Base-by-base conservation (phyloP, 1,284 basidiomycete species). In the Pterulicium gracile region DNA sequence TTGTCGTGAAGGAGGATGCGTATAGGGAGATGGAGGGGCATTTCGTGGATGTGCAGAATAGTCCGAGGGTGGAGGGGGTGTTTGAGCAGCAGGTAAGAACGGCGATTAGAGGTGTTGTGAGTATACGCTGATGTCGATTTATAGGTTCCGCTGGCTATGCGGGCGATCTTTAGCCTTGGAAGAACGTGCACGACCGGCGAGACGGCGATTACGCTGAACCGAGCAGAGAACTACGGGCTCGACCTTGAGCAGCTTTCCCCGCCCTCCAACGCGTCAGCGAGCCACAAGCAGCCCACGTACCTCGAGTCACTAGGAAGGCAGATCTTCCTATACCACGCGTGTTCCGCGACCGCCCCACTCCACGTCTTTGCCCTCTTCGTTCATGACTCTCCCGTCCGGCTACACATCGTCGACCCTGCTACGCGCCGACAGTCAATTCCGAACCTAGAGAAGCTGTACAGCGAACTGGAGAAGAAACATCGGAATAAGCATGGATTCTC, bases 1-100 rank as follows among this genome's bases (percentile, higher is more conserved):
- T 98, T 43, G 73, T 78, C 1, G 90, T 96, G 22, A 75, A 83
- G 32, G 96, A 98, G 61, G 82, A 86, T 3, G 65, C 83, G 13
- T 99, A 85, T 61, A 71, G 87, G 24, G 81, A 89, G 39, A 88
- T 87, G 21, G 86, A 92, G 55, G 82, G 88, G 47, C 88, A 96
- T 60, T 98, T 98, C 58, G 85, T 91, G 24, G 83, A 90, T 56
- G 72, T 98, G 46, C 88, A 83, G 51, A 97, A 96, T 60, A 89
- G 95, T 56, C 89, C 94, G 0, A 93, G 91, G 58, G 90, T 98
- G 4, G 93, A 98, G 54, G 93, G 92, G 1, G 88, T 97, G 1
- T 99, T 87, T 58, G 96, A 99, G 65, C 74, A 87, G 32, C 91
- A 98, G 72, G 88, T 88, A 52, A 48, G 64, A 49, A 18, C 50